These are phyloP conservation scores for Candida khao-thaluensis DNA, from an alignment of 805 yeast species.

Conservation along the genomic window DNA sequence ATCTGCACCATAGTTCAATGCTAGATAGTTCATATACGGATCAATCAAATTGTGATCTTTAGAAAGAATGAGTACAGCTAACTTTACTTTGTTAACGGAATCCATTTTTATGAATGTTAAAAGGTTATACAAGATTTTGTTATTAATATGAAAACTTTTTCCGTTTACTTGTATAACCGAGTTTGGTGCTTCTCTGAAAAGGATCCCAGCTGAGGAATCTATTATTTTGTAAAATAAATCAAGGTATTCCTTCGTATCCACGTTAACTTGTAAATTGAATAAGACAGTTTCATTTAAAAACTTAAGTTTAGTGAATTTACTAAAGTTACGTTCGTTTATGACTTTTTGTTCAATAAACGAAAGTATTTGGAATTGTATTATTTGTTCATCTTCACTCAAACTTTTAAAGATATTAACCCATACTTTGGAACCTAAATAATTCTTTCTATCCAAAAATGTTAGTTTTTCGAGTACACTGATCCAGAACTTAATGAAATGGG, in stretches of 20 bases:
- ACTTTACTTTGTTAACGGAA: conserved; percentile 58
- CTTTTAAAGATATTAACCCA: conserved; percentile 68
- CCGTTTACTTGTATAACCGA: conserved; percentile 38
- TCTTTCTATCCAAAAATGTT: conserved; percentile 59
- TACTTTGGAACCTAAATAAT: conserved; percentile 54
- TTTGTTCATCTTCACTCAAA: conserved; percentile 53
- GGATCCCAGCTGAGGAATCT: conserved; percentile 46
- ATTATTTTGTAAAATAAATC: conserved; percentile 42
- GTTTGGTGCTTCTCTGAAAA: conserved; percentile 42
- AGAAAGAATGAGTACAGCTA: conserved; percentile 50
- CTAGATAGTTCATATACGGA: conserved; percentile 60
- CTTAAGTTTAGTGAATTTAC: conserved; percentile 67
- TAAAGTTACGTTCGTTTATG: conserved; percentile 57
- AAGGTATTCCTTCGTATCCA: conserved; percentile 19
- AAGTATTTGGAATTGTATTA: conserved; percentile 36
- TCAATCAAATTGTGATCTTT: conserved; percentile 69
- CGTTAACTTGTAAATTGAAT: conserved; percentile 49
- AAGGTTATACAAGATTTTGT: conserved; percentile 63
- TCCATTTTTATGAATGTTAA: conserved; percentile 74
- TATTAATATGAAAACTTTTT: conserved; percentile 57
- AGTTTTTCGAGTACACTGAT: conserved; percentile 48
- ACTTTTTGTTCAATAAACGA: conserved; percentile 50
- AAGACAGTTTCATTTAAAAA: conserved; percentile 77
- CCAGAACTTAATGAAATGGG: conserved; percentile 62
- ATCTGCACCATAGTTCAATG: conserved; percentile 54